phyloP scores from a whole-genome alignment of 2,329 filamentous ascomycete genomes.

The Sclerotiophoma versabilis region DNA sequence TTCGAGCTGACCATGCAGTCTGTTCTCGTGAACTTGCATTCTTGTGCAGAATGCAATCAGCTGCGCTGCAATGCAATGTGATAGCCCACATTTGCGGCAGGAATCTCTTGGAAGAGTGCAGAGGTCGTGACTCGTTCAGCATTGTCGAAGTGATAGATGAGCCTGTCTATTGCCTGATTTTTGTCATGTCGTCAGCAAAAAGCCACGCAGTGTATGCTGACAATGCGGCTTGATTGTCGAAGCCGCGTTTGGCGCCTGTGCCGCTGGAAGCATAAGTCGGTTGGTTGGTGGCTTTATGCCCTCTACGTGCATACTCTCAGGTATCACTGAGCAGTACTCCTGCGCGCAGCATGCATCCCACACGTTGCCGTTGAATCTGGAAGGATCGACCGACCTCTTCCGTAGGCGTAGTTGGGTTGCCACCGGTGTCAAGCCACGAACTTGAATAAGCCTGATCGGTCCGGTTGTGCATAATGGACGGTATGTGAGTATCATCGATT shows the following conservation, averaged over 20 bases:
- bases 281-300: not conserved
- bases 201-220: not conserved
- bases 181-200: not conserved
- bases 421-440: not conserved
- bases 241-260: slow-evolving; percentile 3
- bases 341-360: not conserved
- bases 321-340: not conserved
- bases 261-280: not conserved
- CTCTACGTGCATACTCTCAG: not conserved
- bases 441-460: not conserved
- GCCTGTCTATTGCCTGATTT: not conserved
- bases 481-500: no score
- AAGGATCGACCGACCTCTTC: slow-evolving; percentile 1
- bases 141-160: not conserved
- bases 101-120: slow-evolving; percentile 5
- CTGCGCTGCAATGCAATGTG: slow-evolving; percentile 22
- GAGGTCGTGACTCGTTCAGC: not conserved
- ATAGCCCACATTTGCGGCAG: slow-evolving; percentile 22
- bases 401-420: not conserved
- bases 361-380: not conserved
- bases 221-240: not conserved
- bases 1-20: slow-evolving; percentile 14
- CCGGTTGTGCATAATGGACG: no score
- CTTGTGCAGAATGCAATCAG: not conserved
- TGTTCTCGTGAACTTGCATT: not conserved